Evolutionary conservation across 305 asterid species (phyloP).

Genomic region (Rubia tinctorum): DNA sequence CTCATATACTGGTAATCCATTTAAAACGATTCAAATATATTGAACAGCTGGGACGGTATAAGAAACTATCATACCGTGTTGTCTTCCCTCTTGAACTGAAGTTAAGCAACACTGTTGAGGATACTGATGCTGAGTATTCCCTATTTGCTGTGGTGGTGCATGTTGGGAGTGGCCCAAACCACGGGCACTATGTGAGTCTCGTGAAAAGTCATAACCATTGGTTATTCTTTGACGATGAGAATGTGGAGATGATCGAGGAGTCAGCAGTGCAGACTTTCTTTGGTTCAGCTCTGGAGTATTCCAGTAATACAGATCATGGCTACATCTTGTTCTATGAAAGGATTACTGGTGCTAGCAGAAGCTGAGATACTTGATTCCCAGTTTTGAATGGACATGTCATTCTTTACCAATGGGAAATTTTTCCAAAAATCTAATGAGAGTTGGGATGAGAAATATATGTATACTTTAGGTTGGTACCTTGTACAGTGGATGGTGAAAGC

Average conservation of each 20-base stretch:
- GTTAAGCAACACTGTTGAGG: conserved; percentile 51
- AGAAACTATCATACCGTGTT: conserved; percentile 49
- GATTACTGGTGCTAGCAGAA: conserved; percentile 26
- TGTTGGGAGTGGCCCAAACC: conserved; percentile 57
- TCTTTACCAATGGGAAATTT: conserved; percentile 23
- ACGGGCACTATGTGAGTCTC: conserved; percentile 49
- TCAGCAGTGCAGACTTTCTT: conserved; percentile 52
- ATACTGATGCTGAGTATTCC: conserved; percentile 51
- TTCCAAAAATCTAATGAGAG: conserved; percentile 28
- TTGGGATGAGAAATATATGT: conserved; percentile 36
- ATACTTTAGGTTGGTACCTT: conserved; percentile 36
- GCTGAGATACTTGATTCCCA: conserved; percentile 27
- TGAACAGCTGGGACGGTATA: conserved; percentile 48
- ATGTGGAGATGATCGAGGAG: conserved; percentile 56
- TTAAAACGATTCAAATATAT: conserved; percentile 52
- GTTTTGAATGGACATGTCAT: conserved; percentile 7
- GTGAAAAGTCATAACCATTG: conserved; percentile 61
- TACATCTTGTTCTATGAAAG: conserved; percentile 48
- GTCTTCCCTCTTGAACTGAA: conserved; percentile 55
- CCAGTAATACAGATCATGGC: conserved; percentile 54
- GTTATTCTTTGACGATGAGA: conserved; percentile 51
- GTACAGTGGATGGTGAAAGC: conserved; percentile 42
- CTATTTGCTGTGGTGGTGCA: conserved; percentile 51
- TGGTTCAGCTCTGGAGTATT: conserved; percentile 56
- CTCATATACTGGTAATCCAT: conserved; percentile 51